phyloP scores from a whole-genome alignment of 2,329 filamentous ascomycete species.

The Phialophora chinensis region DNA sequence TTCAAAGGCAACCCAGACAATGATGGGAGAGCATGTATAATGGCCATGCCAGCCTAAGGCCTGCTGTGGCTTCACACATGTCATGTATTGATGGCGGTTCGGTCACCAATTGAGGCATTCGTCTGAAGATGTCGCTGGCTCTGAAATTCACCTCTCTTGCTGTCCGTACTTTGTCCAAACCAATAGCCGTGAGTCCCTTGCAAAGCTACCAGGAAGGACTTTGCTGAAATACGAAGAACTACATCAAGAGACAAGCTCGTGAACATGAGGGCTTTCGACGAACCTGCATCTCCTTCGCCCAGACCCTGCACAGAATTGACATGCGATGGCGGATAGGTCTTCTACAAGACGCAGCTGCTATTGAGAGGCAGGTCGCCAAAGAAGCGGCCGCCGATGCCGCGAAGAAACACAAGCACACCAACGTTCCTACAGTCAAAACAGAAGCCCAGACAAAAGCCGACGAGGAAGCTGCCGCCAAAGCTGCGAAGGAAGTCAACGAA shows the following conservation, averaged over 20 bases:
- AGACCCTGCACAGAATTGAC: constrained; percentile 68
- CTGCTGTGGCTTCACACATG: background rate
- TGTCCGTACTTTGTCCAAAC: constrained; percentile 70
- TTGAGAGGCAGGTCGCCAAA: constrained; percentile 51
- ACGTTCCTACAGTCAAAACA: constrained; percentile 66
- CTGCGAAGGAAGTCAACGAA: constrained; percentile 51
- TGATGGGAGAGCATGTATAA: constrained; percentile 2
- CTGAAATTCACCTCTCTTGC: constrained; percentile 70
- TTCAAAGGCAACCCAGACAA: background rate
- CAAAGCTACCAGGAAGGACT: background rate
- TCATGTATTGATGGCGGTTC: constrained; percentile 1
- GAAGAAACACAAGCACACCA: constrained; percentile 59
- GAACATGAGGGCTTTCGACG: constrained; percentile 71
- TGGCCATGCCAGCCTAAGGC: background rate
- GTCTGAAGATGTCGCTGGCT: constrained; percentile 52
- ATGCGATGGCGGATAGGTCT: constrained; percentile 71
- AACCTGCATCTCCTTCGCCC: constrained; percentile 67
- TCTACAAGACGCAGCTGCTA: constrained; percentile 64
- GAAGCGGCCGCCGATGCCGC: constrained; percentile 61
- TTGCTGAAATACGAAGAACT: constrained; percentile 56
- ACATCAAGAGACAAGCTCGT: constrained; percentile 70
- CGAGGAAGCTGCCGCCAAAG: constrained; percentile 56
- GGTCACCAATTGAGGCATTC: background rate
- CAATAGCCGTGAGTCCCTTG: constrained; percentile 63
- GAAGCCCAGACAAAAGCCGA: constrained; percentile 65